Conservation (phyloP, 441 rosid species). For the Erysimum pusillum region DNA sequence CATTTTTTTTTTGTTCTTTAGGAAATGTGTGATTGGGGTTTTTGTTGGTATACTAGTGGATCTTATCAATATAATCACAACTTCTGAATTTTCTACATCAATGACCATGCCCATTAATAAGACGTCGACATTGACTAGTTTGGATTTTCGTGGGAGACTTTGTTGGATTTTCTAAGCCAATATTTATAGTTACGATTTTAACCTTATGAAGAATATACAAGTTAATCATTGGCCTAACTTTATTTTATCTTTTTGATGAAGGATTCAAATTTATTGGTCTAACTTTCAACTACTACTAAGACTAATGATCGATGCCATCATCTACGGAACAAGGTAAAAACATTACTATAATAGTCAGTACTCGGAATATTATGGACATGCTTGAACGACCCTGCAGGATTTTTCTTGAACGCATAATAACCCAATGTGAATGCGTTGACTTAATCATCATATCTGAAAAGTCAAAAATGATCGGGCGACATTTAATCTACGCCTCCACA, state of each 20-base stretch:
- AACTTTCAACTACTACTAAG: not conserved
- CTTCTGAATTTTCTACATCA: not conserved
- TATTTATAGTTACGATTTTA: not conserved
- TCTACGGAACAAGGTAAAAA: not conserved
- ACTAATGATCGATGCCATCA: not conserved
- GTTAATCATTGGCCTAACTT: not conserved
- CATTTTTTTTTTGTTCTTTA: constrained; percentile 26
- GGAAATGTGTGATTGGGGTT: not conserved
- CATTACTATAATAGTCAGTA: not conserved
- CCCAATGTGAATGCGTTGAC: constrained; percentile 47
- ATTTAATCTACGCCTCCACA: too few relatives aligned
- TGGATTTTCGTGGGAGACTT: not conserved
- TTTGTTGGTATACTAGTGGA: not conserved
- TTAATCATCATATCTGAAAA: not conserved
- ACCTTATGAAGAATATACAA: not conserved
- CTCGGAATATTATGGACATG: not conserved
- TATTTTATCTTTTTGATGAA: not conserved
- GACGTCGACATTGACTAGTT: not conserved
- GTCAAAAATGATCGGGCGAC: too few relatives aligned
- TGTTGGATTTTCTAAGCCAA: not conserved
- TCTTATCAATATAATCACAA: not conserved
- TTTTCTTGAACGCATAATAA: constrained; percentile 60
- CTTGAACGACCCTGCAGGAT: constrained; percentile 50
- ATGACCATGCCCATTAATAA: not conserved
- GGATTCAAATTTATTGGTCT: not conserved